Evolutionary conservation across 495 filamentous ascomycete genomes (phyloP).

Genomic region (Margaritispora aquatica): DNA sequence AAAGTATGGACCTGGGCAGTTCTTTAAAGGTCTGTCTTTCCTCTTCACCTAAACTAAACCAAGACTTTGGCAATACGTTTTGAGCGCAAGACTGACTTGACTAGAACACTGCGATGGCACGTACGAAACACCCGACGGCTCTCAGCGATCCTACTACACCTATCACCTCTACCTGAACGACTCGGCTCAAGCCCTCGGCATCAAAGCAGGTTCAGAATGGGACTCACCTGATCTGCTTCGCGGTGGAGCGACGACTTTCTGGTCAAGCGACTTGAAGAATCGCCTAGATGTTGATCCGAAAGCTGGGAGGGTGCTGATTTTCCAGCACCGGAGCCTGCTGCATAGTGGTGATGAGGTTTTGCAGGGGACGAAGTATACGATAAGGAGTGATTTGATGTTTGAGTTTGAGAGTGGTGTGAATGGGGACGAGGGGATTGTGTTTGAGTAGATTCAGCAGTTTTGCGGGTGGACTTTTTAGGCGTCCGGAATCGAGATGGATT

Average conservation of each 20-base stretch:
- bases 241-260: conserved; percentile 63
- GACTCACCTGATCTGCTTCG: conserved; percentile 31
- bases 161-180: conserved; percentile 81
- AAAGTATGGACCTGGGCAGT: conserved; percentile 68
- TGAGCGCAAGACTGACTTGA: background rate
- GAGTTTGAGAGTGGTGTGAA: conserved; percentile 23
- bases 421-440: background rate
- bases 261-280: conserved; percentile 37
- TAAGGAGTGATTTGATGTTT: conserved; percentile 78
- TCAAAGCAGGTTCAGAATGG: conserved; percentile 15
- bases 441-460: background rate
- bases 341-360: conserved; percentile 73
- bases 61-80: background rate
- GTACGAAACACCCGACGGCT: conserved; percentile 53
- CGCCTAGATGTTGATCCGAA: conserved; percentile 61
- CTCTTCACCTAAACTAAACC: background rate
- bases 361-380: conserved; percentile 67
- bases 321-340: conserved; percentile 63
- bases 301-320: conserved; percentile 65
- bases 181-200: conserved; percentile 36
- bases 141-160: conserved; percentile 62
- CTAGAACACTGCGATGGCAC: conserved; percentile 68
- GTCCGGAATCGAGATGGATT: too few relatives aligned
- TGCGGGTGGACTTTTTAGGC: too few relatives aligned
- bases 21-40: conserved; percentile 56